phyloP scores from a whole-genome alignment of 495 filamentous ascomycete genomes.

The Penicillium steckii region DNA sequence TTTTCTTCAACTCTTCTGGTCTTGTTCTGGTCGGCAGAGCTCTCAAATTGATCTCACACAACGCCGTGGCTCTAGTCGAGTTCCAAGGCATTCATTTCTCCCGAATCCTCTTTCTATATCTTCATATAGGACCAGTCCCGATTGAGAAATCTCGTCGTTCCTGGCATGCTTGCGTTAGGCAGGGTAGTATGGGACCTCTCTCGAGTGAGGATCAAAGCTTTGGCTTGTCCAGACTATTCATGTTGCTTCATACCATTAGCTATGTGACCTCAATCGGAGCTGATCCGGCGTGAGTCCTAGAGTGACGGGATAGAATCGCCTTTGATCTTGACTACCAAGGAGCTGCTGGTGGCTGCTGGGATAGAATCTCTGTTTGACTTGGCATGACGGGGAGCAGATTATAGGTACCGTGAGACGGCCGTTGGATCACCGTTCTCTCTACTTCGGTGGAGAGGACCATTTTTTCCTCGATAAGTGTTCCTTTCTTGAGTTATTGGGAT shows the following conservation, averaged over 20 bases:
- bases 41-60: background rate
- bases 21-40: background rate
- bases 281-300: slow-evolving; percentile 8
- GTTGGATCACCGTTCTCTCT: slow-evolving; percentile 37
- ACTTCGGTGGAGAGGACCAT: slow-evolving; percentile 49
- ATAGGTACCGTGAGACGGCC: slow-evolving; percentile 8
- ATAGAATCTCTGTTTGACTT: slow-evolving; percentile 16
- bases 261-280: slow-evolving; percentile 4
- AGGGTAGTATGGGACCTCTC: slow-evolving; percentile 72
- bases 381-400: slow-evolving; percentile 37
- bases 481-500: slow-evolving; percentile 1
- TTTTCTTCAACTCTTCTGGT: slow-evolving; percentile 19
- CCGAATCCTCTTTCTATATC: slow-evolving; percentile 10
- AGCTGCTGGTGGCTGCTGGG: slow-evolving; percentile 24
- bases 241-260: slow-evolving; percentile 10
- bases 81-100: background rate
- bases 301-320: slow-evolving; percentile 36
- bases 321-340: slow-evolving; percentile 11
- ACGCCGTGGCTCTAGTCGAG: slow-evolving; percentile 9
- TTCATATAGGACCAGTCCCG: slow-evolving; percentile 2
- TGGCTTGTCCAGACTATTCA: slow-evolving; percentile 70
- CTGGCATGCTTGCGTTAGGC: slow-evolving; percentile 2
- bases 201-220: slow-evolving; percentile 94
- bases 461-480: slow-evolving; percentile 64
- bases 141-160: background rate